Evolutionary conservation across 805 yeast genomes (phyloP).

Genomic region (Nakazawaea siamensis): DNA sequence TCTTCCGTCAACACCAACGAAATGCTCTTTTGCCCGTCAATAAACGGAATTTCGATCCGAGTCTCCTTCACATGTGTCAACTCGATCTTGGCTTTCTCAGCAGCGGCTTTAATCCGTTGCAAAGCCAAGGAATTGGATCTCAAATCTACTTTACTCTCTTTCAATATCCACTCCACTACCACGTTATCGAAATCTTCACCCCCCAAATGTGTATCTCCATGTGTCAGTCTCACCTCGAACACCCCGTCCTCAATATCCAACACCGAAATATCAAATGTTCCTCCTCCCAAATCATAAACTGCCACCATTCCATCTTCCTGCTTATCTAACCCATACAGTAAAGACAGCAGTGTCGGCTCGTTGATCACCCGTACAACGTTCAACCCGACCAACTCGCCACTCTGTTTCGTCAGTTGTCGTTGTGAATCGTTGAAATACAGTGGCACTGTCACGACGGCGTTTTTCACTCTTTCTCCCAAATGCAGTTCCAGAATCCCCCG

Average conservation of each 20-base stretch:
- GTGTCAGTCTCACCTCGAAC: constrained; percentile 90
- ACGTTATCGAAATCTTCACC: constrained; percentile 87
- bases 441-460: constrained; percentile 87
- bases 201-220: constrained; percentile 89
- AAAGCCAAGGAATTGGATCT: constrained; percentile 64
- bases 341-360: constrained; percentile 88
- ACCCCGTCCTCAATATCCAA: constrained; percentile 96
- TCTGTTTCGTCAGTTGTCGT: constrained; percentile 88
- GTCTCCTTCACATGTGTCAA: constrained; percentile 67
- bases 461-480: constrained; percentile 63
- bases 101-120: constrained; percentile 82
- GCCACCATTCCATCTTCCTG: constrained; percentile 67
- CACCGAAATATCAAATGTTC: constrained; percentile 93
- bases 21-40: constrained; percentile 43
- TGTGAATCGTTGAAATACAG: constrained; percentile 87
- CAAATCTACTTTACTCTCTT: constrained; percentile 58
- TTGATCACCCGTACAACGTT: constrained; percentile 80
- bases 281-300: constrained; percentile 96
- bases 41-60: constrained; percentile 74
- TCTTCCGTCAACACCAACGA: constrained; percentile 38
- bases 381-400: constrained; percentile 90
- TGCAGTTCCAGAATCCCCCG: constrained; percentile 87
- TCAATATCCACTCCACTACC: constrained; percentile 72
- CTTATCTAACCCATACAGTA: constrained; percentile 83
- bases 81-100: constrained; percentile 86